These are phyloP conservation scores for Scytalidium sp. DNA, from an alignment of 2,329 filamentous ascomycete species.

Conservation along the genomic window DNA sequence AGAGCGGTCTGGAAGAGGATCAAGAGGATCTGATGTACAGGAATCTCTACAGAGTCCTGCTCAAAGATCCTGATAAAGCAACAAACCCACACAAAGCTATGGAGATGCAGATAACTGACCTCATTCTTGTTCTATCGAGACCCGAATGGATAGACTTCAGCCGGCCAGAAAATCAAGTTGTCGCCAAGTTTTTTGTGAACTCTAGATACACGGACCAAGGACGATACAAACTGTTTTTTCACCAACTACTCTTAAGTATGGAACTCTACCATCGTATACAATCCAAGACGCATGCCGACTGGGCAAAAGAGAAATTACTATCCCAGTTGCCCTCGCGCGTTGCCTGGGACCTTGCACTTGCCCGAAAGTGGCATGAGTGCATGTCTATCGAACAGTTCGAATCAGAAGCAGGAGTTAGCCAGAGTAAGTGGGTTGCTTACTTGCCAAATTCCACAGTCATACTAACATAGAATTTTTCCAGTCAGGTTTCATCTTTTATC, in stretches of 20 bases:
- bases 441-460: background rate
- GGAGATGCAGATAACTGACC: conserved; percentile 69
- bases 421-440: conserved; percentile 35
- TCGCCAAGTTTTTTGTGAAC: conserved; percentile 70
- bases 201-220: conserved; percentile 49
- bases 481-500: conserved; percentile 63
- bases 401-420: conserved; percentile 45
- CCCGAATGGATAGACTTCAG: conserved; percentile 74
- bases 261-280: conserved; percentile 71
- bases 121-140: conserved; percentile 67
- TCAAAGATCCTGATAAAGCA: conserved; percentile 64
- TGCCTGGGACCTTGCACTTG: conserved; percentile 71
- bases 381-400: conserved; percentile 62
- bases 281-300: conserved; percentile 56
- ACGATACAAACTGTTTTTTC: conserved; percentile 64
- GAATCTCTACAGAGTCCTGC: conserved; percentile 64
- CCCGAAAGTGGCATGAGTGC: conserved; percentile 69
- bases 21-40: conserved; percentile 56
- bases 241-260: conserved; percentile 71
- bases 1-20: conserved; percentile 53
- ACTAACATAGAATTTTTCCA: conserved; percentile 27
- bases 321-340: conserved; percentile 66
- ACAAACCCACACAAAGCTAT: conserved; percentile 60
- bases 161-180: conserved; percentile 65
- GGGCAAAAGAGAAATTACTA: conserved; percentile 62